Percentiles rank a stretch among this genome's conserved stretches.
Evolutionary conservation across 306 rosid genomes (phyloP).

Genomic region (Citrullus amarus): DNA sequence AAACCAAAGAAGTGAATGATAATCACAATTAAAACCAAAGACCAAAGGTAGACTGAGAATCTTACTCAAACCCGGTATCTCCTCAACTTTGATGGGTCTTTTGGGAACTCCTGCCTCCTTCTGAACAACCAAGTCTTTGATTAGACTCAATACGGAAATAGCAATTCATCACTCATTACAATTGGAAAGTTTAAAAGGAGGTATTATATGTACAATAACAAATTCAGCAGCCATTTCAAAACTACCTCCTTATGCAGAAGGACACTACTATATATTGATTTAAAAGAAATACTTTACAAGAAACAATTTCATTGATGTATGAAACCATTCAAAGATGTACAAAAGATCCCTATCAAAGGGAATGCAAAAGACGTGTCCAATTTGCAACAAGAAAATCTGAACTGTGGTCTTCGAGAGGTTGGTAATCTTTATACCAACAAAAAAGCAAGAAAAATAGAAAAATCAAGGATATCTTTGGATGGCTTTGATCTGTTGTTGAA

Average conservation of each 20-base stretch:
- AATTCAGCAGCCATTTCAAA: not conserved
- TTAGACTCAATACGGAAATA: constrained; percentile 6
- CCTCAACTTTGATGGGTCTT: constrained; percentile 55
- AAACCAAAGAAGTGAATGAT: not conserved
- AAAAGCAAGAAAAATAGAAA: too few species aligned
- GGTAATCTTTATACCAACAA: too few species aligned
- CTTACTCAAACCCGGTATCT: constrained; percentile 92
- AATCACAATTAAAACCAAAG: not conserved
- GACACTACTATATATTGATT: not conserved
- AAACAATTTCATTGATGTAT: too few species aligned
- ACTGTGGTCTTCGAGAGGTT: too few species aligned
- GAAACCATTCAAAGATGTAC: too few species aligned
- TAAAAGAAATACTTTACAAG: not conserved
- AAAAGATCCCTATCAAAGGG: too few species aligned
- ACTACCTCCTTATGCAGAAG: not conserved
- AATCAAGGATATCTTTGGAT: too few species aligned
- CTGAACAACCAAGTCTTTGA: constrained; percentile 29
- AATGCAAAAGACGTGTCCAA: too few species aligned
- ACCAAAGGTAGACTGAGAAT: constrained; percentile 7
- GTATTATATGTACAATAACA: not conserved
- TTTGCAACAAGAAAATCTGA: too few species aligned
- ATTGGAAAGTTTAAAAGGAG: not conserved
- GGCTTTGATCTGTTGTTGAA: too few species aligned
- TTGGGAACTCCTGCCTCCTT: constrained; percentile 84
- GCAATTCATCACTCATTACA: not conserved